Conservation (phyloP, 1,284 basidiomycete species). For the Cystobasidium slooffiae region DNA sequence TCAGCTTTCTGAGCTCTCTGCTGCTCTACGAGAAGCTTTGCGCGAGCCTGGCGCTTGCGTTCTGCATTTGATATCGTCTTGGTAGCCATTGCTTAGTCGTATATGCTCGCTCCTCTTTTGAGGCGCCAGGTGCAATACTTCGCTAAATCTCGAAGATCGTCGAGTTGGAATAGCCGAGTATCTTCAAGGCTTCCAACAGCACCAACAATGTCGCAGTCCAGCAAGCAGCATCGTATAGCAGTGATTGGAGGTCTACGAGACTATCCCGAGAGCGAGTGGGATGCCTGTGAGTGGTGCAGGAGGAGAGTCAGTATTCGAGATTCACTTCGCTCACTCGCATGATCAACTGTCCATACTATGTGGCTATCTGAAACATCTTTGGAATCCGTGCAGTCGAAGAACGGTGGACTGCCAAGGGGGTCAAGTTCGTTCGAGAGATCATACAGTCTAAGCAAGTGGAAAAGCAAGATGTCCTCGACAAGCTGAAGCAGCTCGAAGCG, state of each 20-base stretch:
- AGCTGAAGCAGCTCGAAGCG: slow-evolving; percentile 25
- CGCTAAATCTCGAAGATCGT: not conserved
- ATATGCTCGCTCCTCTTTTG: not conserved
- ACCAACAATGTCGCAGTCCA: not conserved
- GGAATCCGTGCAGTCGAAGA: slow-evolving; percentile 11
- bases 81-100: not conserved
- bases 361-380: no score
- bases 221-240: slow-evolving; percentile 17
- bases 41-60: slow-evolving; percentile 35
- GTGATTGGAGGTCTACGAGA: slow-evolving; percentile 22
- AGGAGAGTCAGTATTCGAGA: no score
- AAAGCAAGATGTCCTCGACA: slow-evolving; percentile 20
- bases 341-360: no score
- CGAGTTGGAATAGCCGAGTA: not conserved
- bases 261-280: slow-evolving; percentile 24
- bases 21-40: slow-evolving; percentile 17
- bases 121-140: not conserved
- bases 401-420: slow-evolving; percentile 20
- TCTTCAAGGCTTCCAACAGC: not conserved
- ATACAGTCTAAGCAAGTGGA: slow-evolving; percentile 7
- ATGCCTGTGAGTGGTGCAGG: slow-evolving; percentile 11
- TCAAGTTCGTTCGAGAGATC: slow-evolving; percentile 17
- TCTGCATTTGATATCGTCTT: slow-evolving; percentile 19
- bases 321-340: no score
- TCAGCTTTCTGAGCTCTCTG: slow-evolving; percentile 8